A percentile compares a stretch with the other conserved stretches of the same genome.
Evolutionary conservation across 345 rosid species (phyloP).

Genomic region (Syzygium oleosum): DNA sequence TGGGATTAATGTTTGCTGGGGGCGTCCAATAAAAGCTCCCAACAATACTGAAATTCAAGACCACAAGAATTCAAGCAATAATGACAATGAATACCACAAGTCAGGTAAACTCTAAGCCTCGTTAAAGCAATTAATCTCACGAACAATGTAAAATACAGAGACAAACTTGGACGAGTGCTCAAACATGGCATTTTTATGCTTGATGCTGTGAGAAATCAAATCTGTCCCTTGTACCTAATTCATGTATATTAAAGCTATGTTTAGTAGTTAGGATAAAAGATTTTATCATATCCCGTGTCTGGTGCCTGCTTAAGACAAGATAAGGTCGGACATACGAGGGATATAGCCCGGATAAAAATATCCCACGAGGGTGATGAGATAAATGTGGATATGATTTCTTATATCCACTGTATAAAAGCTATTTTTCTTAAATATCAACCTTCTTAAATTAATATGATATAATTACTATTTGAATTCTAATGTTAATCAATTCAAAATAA

Average conservation of each 20-base stretch:
- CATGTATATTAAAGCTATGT: background rate
- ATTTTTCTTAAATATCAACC: too few species aligned
- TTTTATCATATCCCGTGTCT: background rate
- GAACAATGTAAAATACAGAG: background rate
- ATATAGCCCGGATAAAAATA: background rate
- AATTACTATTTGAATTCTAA: background rate
- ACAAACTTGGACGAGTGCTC: background rate
- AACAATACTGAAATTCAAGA: background rate
- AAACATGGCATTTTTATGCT: background rate
- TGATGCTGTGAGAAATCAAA: background rate
- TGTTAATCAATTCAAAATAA: background rate
- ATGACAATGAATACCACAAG: background rate
- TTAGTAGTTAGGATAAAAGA: background rate
- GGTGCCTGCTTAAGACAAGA: background rate
- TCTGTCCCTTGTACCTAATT: background rate
- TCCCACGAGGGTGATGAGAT: background rate
- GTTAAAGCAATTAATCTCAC: background rate
- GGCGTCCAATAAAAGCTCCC: background rate
- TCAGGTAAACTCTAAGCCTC: background rate
- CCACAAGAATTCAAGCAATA: background rate
- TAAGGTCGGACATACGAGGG: background rate
- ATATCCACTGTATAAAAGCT: too few species aligned
- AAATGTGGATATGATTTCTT: too few species aligned
- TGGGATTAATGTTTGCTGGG: background rate
- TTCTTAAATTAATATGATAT: too few species aligned